Base-by-base conservation (phyloP, 2,329 filamentous ascomycete genomes). In the Aspergillus latus region DNA sequence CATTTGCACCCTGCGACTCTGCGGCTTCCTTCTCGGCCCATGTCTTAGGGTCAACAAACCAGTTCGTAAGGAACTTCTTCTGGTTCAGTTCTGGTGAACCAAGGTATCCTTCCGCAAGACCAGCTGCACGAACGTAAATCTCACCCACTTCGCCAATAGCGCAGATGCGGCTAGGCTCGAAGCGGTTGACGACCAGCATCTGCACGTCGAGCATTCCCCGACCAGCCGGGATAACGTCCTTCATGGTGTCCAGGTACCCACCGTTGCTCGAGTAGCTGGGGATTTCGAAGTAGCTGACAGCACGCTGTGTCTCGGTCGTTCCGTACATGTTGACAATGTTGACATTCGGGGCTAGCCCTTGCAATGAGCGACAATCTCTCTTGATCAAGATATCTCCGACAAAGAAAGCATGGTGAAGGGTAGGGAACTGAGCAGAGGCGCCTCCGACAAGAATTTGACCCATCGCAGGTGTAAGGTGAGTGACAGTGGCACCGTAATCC, bases 381-480 rank as follows among this genome's bases (percentile, higher is more conserved):
- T 87, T 96, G 60, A 91, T 95, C 47, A 97, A 74, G 34, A 97
- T 80, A 68, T 97, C 93, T 32, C 94, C 94, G 1, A 97, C 93
- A 60, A 93, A 97, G 79, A 97, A 93, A 15, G 87, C 91, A 56
- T 85, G 81, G 56, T 88, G 81, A n/a, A 97, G 79, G 10, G 82
- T 80, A 1, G 90, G 88, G 67, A 97, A 95, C 62, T 89, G 74
- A 0, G 90, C 86, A 2, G 78, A 87, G 26, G 91, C 89, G 63
- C 89, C 90, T 43, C 92, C 92, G n/a, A 93, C 87, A 1, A 97
- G 78, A 59, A 97, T 94, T 66, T 97, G 90, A 54, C 92, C 92
- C 92, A 97, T 97, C 56, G 94, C 94, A 8, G 94, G 94, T 1
- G 94, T 99, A 39, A 97, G 77, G 74, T 97, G 94, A 10, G 88